These are phyloP conservation scores for Phytophthora sansomeana DNA, from an alignment of 352 stramenopile species.

Conservation along the genomic window DNA sequence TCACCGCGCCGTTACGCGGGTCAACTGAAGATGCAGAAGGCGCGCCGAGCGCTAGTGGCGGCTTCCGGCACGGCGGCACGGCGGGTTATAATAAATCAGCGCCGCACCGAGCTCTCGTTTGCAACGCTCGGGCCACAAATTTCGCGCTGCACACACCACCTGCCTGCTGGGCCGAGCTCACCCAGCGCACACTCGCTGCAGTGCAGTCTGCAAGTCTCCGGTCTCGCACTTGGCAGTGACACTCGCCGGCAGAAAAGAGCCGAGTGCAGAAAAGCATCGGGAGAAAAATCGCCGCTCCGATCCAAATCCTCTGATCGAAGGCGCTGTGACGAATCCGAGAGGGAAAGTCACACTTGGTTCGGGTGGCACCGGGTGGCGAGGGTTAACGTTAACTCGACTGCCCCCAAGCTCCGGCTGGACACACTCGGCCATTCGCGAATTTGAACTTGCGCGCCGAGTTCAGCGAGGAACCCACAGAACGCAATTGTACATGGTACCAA, in stretches of 20 bases:
- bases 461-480: too few species aligned
- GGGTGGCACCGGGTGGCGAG: slow-evolving; percentile 16
- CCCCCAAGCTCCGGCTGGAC: slow-evolving; percentile 13
- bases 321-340: slow-evolving; percentile 45
- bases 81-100: slow-evolving; percentile 37
- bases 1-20: slow-evolving; percentile 18
- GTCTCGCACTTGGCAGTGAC: slow-evolving; percentile 36
- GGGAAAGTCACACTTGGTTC: slow-evolving; percentile 42
- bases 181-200: slow-evolving; percentile 4
- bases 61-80: slow-evolving; percentile 13
- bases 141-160: slow-evolving; percentile 36
- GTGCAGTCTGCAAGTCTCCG: slow-evolving; percentile 10
- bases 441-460: slow-evolving; percentile 29
- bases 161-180: slow-evolving; percentile 30
- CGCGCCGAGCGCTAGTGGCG: slow-evolving; percentile 9
- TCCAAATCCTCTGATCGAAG: slow-evolving; percentile 45
- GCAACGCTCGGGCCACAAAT: slow-evolving; percentile 31
- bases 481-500: slow-evolving; percentile 39
- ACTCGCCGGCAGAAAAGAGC: slow-evolving; percentile 39
- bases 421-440: slow-evolving; percentile 41
- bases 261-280: slow-evolving; percentile 31
- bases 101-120: slow-evolving; percentile 10
- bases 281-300: slow-evolving; percentile 35
- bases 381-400: slow-evolving; percentile 38
- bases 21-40: slow-evolving; percentile 34